Percentiles rank a stretch among this genome's conserved stretches.
Conservation (phyloP, 2,329 filamentous ascomycete genomes). For the Pezicula radicicola region DNA sequence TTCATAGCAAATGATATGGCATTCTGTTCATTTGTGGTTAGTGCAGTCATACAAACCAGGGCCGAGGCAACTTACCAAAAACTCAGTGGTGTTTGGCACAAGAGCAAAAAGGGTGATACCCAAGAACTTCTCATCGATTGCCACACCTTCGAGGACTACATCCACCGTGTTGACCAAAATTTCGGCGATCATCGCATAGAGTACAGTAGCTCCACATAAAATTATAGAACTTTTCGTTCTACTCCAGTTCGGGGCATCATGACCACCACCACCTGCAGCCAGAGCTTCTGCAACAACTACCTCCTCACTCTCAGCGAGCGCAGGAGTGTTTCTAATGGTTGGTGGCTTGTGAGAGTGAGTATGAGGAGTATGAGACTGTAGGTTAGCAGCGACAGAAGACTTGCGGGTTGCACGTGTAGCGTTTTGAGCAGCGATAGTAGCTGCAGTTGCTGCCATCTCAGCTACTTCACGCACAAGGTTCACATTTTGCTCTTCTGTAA, state of each 20-base stretch:
- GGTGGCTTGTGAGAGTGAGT: slow-evolving; percentile 23
- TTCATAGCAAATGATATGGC: slow-evolving; percentile 99
- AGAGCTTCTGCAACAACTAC: slow-evolving; percentile 31
- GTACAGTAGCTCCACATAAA: slow-evolving; percentile 79
- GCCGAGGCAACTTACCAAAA: slow-evolving; percentile 61
- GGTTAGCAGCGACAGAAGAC: slow-evolving; percentile 37
- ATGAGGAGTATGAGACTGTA: slow-evolving; percentile 15
- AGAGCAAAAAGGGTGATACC: slow-evolving; percentile 95
- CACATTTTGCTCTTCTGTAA: slow-evolving; percentile 80
- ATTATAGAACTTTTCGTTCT: slow-evolving; percentile 87
- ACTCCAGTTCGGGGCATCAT: slow-evolving; percentile 99
- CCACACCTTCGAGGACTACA: slow-evolving; percentile 84
- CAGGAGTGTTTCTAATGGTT: slow-evolving; percentile 28
- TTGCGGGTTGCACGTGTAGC: slow-evolving; percentile 53
- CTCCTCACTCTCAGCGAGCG: slow-evolving; percentile 28
- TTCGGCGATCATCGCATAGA: slow-evolving; percentile 96
- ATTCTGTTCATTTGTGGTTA: slow-evolving; percentile 53
- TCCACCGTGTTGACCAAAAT: slow-evolving; percentile 97
- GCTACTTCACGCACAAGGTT: slow-evolving; percentile 81
- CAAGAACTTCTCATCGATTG: slow-evolving; percentile 95
- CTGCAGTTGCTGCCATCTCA: slow-evolving; percentile 90
- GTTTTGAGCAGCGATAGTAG: slow-evolving; percentile 81
- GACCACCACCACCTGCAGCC: slow-evolving; percentile 58
- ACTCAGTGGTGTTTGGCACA: slow-evolving; percentile 97
- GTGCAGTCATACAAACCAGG: slow-evolving; percentile 11